Percentiles rank a stretch among this genome's conserved stretches.
These are phyloP conservation scores for Gentiana straminea DNA, from an alignment of 257 asterid genomes.

Conservation along the genomic window DNA sequence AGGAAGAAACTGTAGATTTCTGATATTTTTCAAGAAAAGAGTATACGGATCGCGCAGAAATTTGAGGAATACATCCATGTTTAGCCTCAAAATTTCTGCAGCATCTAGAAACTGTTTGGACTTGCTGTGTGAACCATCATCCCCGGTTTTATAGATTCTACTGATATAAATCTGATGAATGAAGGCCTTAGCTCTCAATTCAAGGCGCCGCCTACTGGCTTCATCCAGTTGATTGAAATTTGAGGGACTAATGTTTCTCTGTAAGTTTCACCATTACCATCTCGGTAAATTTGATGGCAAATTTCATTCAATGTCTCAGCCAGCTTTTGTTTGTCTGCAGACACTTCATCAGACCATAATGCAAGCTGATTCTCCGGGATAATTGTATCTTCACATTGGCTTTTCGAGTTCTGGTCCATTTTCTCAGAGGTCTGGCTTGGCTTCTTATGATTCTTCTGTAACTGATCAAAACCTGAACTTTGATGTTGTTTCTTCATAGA, in stretches of 20 bases:
- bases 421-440: constrained; percentile 17
- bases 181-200: constrained; percentile 47
- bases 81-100: constrained; percentile 38
- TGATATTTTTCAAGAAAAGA: constrained; percentile 12
- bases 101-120: constrained; percentile 45
- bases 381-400: constrained; percentile 11
- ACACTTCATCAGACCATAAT: constrained; percentile 24
- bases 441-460: constrained; percentile 18
- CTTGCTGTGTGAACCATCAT: constrained; percentile 19
- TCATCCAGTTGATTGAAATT: constrained; percentile 20
- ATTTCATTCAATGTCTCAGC: constrained; percentile 36
- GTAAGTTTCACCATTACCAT: constrained; percentile 12
- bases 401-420: constrained; percentile 12
- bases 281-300: constrained; percentile 27
- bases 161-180: constrained; percentile 40
- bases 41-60: constrained; percentile 34
- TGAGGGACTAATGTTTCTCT: constrained; percentile 3
- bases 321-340: constrained; percentile 22
- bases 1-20: constrained; percentile 11
- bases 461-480: constrained; percentile 22
- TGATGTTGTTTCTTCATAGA: constrained; percentile 14
- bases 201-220: constrained; percentile 27
- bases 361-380: constrained; percentile 14
- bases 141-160: constrained; percentile 13
- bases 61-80: constrained; percentile 33